Percentiles rank a stretch among this genome's conserved stretches.
These are phyloP conservation scores for Tremella mesenterica DNA, from an alignment of 768 basidiomycete genomes.

Conservation along the genomic window DNA sequence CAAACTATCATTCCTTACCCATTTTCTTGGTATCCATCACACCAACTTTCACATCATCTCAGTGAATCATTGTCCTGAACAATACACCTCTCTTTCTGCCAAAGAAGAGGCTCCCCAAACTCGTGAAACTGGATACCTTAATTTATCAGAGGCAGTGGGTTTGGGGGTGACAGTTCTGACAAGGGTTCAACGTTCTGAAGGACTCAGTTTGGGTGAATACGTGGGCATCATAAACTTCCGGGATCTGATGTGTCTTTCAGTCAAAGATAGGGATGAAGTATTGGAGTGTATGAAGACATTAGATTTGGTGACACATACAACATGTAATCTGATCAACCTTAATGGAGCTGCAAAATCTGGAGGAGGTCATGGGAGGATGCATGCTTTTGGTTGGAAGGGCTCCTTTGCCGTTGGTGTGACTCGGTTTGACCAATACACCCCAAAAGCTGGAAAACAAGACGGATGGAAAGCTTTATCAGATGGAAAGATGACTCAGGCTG, in stretches of 20 bases:
- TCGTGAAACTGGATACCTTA: background rate
- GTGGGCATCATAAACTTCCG: background rate
- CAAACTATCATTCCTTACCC: background rate
- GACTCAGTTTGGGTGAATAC: background rate
- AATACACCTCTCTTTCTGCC: background rate
- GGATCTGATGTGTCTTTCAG: background rate
- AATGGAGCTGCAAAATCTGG: background rate
- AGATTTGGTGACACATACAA: background rate
- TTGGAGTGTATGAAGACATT: background rate
- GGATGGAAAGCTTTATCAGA: background rate
- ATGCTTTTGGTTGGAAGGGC: background rate
- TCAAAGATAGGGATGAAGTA: background rate
- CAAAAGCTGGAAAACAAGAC: background rate
- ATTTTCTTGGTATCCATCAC: background rate
- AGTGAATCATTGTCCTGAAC: background rate
- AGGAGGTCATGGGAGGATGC: background rate
- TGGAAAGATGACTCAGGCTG: background rate
- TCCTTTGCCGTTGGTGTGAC: background rate
- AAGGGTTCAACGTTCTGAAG: too few species aligned
- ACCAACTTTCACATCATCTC: background rate
- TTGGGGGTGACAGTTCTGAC: background rate
- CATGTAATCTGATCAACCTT: background rate
- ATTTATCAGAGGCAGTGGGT: background rate
- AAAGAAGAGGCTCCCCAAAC: background rate
- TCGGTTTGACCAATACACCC: background rate